These are phyloP conservation scores for Patellifolia procumbens DNA, from an alignment of 179 eudicot species.

Conservation along the genomic window DNA sequence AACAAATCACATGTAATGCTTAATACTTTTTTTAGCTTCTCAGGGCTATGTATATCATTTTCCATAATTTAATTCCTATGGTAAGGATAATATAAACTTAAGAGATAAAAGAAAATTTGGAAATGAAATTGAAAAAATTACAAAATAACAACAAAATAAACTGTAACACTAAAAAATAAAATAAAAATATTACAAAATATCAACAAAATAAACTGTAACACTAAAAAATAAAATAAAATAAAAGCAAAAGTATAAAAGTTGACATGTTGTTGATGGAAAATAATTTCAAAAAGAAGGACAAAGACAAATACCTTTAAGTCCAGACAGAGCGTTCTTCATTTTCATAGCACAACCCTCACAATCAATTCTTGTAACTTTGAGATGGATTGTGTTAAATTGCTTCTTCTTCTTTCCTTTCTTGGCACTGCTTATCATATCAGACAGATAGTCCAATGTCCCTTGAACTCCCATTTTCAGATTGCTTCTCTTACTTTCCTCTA, in stretches of 20 bases:
- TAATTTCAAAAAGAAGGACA: neutral
- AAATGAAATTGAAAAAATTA: too few relatives aligned
- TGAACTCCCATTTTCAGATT: constrained; percentile 57
- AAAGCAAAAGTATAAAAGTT: neutral
- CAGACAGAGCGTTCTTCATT: constrained; percentile 63
- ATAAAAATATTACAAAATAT: too few relatives aligned
- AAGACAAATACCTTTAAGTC: constrained; percentile 55
- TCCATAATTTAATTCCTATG: too few relatives aligned
- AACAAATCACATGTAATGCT: too few relatives aligned
- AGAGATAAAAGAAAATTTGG: too few relatives aligned
- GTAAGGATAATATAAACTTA: too few relatives aligned
- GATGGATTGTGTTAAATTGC: constrained; percentile 50
- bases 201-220: too few relatives aligned
- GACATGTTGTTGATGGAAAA: neutral
- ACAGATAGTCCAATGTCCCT: constrained; percentile 64
- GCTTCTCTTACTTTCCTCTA: neutral
- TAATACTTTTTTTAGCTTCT: too few relatives aligned
- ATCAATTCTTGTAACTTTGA: constrained; percentile 67
- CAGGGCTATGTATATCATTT: too few relatives aligned
- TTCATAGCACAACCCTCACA: constrained; percentile 72
- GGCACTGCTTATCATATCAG: constrained; percentile 44
- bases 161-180: too few relatives aligned
- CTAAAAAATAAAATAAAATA: too few relatives aligned
- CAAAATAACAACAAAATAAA: too few relatives aligned
- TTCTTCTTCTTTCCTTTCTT: constrained; percentile 60